These are phyloP conservation scores for Microbotryum lychnidis-dioicae DNA, from an alignment of 1,284 basidiomycete species.

Conservation along the genomic window DNA sequence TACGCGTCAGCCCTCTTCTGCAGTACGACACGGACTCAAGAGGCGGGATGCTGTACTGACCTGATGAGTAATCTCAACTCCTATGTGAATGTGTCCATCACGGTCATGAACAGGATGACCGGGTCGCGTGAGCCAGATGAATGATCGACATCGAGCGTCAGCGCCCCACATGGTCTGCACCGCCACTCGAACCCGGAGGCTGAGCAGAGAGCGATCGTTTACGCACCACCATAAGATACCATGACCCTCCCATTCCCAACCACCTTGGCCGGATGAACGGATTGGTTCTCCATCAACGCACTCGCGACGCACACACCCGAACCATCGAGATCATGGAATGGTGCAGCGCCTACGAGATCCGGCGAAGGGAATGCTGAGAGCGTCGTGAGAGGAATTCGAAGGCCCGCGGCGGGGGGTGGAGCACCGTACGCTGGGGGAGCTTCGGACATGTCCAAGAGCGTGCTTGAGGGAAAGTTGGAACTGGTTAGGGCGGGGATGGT, in stretches of 20 bases:
- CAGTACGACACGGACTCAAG: not conserved
- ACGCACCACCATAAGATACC: slow-evolving; percentile 4
- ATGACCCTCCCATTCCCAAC: not conserved
- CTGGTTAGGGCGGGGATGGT: too few relatives aligned
- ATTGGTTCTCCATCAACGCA: slow-evolving; percentile 6
- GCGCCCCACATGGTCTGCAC: not conserved
- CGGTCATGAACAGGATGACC: slow-evolving; percentile 15
- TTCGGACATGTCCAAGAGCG: too few relatives aligned
- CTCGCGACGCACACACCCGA: slow-evolving; percentile 11
- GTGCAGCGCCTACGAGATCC: slow-evolving; percentile 4
- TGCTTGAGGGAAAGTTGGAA: too few relatives aligned
- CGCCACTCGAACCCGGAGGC: not conserved
- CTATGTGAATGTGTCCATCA: slow-evolving; percentile 6
- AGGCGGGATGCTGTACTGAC: slow-evolving; percentile 4
- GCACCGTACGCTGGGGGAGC: not conserved
- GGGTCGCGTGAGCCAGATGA: slow-evolving; percentile 7
- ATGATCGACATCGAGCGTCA: slow-evolving; percentile 10
- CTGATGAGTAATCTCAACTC: slow-evolving; percentile 11
- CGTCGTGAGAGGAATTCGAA: slow-evolving; percentile 10
- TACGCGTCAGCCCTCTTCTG: not conserved
- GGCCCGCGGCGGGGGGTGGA: slow-evolving; percentile 1
- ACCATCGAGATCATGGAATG: slow-evolving; percentile 15
- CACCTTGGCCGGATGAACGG: slow-evolving; percentile 1
- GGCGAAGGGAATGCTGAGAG: not conserved
- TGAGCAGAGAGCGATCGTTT: too few relatives aligned